phyloP scores from a whole-genome alignment of 2,329 filamentous ascomycete genomes.

The Aureobasidium sp. region DNA sequence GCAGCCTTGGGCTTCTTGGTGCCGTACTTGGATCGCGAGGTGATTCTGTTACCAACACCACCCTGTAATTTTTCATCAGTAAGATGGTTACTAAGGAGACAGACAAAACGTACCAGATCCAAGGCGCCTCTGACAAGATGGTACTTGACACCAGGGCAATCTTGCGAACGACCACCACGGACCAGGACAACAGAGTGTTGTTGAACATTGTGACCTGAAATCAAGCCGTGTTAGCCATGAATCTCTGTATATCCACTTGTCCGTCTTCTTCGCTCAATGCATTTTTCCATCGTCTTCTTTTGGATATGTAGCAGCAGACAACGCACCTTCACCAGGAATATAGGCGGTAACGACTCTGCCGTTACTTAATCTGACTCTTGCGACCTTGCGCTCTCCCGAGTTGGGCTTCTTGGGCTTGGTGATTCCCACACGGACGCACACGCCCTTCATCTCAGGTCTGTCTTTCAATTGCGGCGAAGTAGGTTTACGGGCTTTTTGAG shows the following conservation, averaged over 20 bases:
- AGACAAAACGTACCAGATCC: slow-evolving; percentile 65
- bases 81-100: not conserved
- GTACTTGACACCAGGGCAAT: slow-evolving; percentile 98
- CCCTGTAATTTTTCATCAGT: slow-evolving; percentile 47
- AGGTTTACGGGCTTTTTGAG: slow-evolving; percentile 74
- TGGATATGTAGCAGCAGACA: not conserved
- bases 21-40: slow-evolving; percentile 89
- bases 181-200: slow-evolving; percentile 97
- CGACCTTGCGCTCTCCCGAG: slow-evolving; percentile 92
- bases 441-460: slow-evolving; percentile 83
- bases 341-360: slow-evolving; percentile 86
- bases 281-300: not conserved
- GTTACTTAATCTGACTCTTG: slow-evolving; percentile 78
- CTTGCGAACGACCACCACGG: slow-evolving; percentile 84
- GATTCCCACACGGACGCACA: slow-evolving; percentile 88
- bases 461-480: slow-evolving; percentile 75
- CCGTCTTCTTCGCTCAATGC: not conserved
- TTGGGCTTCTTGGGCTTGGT: slow-evolving; percentile 98
- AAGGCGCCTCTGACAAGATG: slow-evolving; percentile 84
- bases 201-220: slow-evolving; percentile 82
- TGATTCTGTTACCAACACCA: slow-evolving; percentile 77
- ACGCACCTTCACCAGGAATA: slow-evolving; percentile 79
- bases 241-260: not conserved
- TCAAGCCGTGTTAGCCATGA: slow-evolving; percentile 13
- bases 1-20: slow-evolving; percentile 97